Evolutionary conservation across 2,329 filamentous ascomycete species (phyloP).

Genomic region (Ascochyta clinopodiicola): DNA sequence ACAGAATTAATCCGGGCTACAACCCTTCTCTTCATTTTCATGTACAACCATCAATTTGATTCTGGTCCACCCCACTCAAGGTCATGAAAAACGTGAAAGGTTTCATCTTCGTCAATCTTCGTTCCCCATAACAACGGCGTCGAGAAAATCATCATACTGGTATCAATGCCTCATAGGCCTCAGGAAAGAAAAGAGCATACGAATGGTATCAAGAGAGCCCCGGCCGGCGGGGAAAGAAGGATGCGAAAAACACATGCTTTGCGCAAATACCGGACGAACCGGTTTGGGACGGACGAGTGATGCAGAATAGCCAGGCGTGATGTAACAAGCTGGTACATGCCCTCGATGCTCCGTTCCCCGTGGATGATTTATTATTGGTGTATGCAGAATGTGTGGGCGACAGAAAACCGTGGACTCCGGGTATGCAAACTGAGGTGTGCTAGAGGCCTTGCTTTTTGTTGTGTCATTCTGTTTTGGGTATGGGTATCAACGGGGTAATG

Average conservation of each 20-base stretch:
- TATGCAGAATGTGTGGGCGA: constrained; percentile 3
- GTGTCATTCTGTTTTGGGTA: background rate
- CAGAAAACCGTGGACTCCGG: constrained; percentile 2
- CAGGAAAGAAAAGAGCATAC: background rate
- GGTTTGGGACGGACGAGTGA: background rate
- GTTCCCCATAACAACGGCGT: background rate
- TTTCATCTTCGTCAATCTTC: constrained; percentile 4
- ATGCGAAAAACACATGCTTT: background rate
- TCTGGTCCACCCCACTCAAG: background rate
- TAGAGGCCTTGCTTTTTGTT: background rate
- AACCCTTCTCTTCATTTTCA: background rate
- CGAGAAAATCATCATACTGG: constrained; percentile 2
- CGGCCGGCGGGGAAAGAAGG: constrained; percentile 11
- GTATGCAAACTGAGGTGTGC: constrained; percentile 1
- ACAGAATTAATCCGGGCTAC: constrained; percentile 5
- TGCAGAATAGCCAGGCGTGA: background rate
- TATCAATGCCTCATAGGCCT: constrained; percentile 3
- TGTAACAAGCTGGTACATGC: background rate
- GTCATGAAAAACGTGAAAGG: constrained; percentile 10
- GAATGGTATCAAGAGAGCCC: background rate
- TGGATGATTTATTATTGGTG: background rate
- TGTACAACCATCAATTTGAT: constrained; percentile 11
- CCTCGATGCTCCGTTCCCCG: background rate
- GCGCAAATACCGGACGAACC: background rate
- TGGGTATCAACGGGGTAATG: background rate